Evolutionary conservation across 2,329 filamentous ascomycete species (phyloP).

Genomic region (Xylaria sp.): DNA sequence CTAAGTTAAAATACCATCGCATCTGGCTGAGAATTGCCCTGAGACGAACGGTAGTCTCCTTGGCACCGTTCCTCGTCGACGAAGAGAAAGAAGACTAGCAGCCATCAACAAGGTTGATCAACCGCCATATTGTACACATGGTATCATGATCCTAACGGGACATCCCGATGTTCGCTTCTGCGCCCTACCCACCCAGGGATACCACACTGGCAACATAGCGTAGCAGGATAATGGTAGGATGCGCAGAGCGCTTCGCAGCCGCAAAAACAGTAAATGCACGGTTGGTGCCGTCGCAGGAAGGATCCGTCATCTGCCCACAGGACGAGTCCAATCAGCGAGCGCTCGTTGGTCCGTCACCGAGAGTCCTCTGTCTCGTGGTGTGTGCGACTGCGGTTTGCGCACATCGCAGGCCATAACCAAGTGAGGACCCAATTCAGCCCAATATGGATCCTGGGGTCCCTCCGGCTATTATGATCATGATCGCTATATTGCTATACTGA

Average conservation of each 20-base stretch:
- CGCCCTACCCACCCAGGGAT: slow-evolving; percentile 8
- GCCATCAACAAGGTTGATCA: slow-evolving; percentile 3
- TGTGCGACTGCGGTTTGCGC: slow-evolving; percentile 30
- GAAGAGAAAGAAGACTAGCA: slow-evolving; percentile 9
- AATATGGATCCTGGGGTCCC: slow-evolving; percentile 33
- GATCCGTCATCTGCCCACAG: slow-evolving; percentile 44
- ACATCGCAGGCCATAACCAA: slow-evolving; percentile 15
- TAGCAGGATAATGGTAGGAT: slow-evolving; percentile 30
- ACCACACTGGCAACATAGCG: slow-evolving; percentile 9
- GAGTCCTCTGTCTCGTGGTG: slow-evolving; percentile 16
- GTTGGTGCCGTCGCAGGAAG: slow-evolving; percentile 42
- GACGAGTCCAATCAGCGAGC: slow-evolving; percentile 36
- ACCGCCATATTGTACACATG: slow-evolving; percentile 3
- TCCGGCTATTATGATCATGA: slow-evolving; percentile 19
- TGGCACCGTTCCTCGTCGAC: slow-evolving; percentile 1
- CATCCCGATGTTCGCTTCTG: slow-evolving; percentile 20
- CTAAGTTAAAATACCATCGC: slow-evolving; percentile 10
- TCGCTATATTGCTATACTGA: not conserved
- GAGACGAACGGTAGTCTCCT: slow-evolving; percentile 16
- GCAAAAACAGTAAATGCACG: slow-evolving; percentile 32
- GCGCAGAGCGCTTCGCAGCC: slow-evolving; percentile 30
- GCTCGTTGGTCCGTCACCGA: slow-evolving; percentile 16
- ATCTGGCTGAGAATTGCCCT: slow-evolving; percentile 15
- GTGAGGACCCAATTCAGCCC: slow-evolving; percentile 25
- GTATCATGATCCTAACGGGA: slow-evolving; percentile 18